Conservation (phyloP, 2,329 filamentous ascomycete species). For the Aspergillus fructus region DNA sequence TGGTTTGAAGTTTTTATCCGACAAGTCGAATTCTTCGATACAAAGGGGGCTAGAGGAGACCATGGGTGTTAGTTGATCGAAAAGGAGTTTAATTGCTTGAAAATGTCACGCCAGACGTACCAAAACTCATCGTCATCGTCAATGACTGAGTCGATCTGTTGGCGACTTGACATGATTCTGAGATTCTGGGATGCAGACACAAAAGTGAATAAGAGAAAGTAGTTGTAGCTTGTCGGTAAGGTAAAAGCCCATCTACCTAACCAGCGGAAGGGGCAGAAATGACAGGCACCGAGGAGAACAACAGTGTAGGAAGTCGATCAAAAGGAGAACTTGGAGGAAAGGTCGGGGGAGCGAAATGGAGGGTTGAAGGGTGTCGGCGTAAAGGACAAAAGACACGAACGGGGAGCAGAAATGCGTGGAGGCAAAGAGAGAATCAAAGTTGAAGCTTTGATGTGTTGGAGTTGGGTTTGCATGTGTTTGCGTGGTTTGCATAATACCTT, state of each 20-base stretch:
- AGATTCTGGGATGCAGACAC: conserved; percentile 17
- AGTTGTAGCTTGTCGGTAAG: conserved; percentile 13
- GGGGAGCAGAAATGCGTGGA: conserved; percentile 18
- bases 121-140: conserved; percentile 52
- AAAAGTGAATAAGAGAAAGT: conserved; percentile 12
- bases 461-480: conserved; percentile 24
- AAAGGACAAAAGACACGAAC: conserved; percentile 2
- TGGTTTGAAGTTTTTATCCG: conserved; percentile 93
- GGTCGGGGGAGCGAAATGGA: background rate
- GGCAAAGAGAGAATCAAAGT: conserved; percentile 23
- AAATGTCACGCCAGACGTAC: conserved; percentile 27
- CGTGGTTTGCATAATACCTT: conserved; percentile 14
- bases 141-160: conserved; percentile 49
- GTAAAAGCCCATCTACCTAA: conserved; percentile 19
- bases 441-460: conserved; percentile 22
- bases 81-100: background rate
- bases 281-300: conserved; percentile 19
- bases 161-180: conserved; percentile 44
- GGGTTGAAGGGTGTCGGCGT: background rate
- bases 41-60: conserved; percentile 73
- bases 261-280: conserved; percentile 21
- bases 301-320: conserved; percentile 14
- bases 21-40: conserved; percentile 98
- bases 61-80: conserved; percentile 22
- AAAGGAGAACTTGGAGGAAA: background rate